phyloP scores from a whole-genome alignment of 495 filamentous ascomycete species.

The Symbiotaphrina buchneri region DNA sequence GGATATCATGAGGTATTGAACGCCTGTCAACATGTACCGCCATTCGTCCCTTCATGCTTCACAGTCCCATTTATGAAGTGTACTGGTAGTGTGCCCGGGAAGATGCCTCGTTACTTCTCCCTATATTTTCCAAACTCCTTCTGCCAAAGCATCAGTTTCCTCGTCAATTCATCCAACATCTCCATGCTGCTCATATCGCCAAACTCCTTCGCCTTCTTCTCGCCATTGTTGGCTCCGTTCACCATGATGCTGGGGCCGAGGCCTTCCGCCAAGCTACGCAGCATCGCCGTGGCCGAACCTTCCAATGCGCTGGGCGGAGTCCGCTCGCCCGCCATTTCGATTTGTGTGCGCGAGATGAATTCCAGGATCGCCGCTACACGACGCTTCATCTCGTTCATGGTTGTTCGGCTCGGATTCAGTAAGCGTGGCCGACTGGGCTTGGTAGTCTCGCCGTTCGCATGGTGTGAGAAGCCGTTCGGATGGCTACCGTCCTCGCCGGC shows the following conservation, averaged over 20 bases:
- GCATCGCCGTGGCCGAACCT: conserved; percentile 9
- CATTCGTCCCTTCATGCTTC: no score
- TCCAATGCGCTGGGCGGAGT: conserved; percentile 2
- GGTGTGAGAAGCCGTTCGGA: conserved; percentile 13
- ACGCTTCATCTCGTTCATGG: conserved; percentile 80
- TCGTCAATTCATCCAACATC: conserved; percentile 19
- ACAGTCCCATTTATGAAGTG: no score
- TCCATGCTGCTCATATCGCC: conserved; percentile 12
- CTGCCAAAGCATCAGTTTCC: conserved; percentile 16
- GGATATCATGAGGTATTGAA: no score
- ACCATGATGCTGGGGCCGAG: not conserved
- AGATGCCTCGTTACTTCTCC: conserved; percentile 5
- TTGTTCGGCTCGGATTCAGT: conserved; percentile 35
- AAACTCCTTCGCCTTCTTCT: conserved; percentile 8
- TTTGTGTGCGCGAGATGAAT: conserved; percentile 74
- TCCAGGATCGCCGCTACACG: conserved; percentile 66
- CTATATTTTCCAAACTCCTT: conserved; percentile 10
- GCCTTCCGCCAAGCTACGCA: conserved; percentile 1
- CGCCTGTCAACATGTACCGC: no score
- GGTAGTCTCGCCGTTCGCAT: conserved; percentile 9
- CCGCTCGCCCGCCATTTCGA: conserved; percentile 57
- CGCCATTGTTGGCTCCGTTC: not conserved
- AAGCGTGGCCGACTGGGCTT: conserved; percentile 35
- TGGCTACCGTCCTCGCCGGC: conserved; percentile 14
- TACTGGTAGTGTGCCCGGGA: no score